Conservation (phyloP, 345 rosid species). For the Arabidopsis suecica region DNA sequence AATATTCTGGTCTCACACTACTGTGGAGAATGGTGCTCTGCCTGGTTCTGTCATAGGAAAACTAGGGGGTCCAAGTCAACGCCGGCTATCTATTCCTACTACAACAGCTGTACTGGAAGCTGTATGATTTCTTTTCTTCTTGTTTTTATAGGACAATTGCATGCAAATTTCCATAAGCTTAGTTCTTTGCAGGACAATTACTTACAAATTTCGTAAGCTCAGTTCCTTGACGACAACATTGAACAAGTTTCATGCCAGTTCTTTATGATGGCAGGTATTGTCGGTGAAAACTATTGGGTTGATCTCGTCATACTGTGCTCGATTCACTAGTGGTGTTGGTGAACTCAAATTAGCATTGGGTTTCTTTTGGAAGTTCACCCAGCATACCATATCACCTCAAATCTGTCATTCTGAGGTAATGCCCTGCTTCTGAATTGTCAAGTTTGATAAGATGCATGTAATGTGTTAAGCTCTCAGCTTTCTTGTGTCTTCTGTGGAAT, state of each 20-base stretch:
- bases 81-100: conserved; percentile 68
- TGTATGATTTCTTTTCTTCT: conserved; percentile 53
- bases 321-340: conserved; percentile 46
- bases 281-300: conserved; percentile 67
- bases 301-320: conserved; percentile 61
- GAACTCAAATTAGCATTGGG: conserved; percentile 53
- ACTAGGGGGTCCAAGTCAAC: conserved; percentile 98
- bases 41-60: conserved; percentile 82
- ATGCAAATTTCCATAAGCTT: not conserved
- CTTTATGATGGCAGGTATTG: conserved; percentile 57
- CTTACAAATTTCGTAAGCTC: not conserved
- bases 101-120: conserved; percentile 80
- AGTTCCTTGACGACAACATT: conserved; percentile 12
- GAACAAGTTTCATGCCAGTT: conserved; percentile 17
- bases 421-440: conserved; percentile 22
- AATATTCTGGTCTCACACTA: conserved; percentile 60
- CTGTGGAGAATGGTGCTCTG: conserved; percentile 53
- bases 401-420: conserved; percentile 69
- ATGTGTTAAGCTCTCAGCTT: conserved; percentile 3
- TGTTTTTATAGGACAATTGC: not conserved
- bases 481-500: not conserved
- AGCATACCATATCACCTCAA: conserved; percentile 58
- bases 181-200: not conserved
- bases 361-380: conserved; percentile 73
- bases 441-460: conserved; percentile 24